Percentiles rank a stretch among this genome's conserved stretches.
Conservation (phyloP, 208 protist species). For the Trypanosoma melophagium region DNA sequence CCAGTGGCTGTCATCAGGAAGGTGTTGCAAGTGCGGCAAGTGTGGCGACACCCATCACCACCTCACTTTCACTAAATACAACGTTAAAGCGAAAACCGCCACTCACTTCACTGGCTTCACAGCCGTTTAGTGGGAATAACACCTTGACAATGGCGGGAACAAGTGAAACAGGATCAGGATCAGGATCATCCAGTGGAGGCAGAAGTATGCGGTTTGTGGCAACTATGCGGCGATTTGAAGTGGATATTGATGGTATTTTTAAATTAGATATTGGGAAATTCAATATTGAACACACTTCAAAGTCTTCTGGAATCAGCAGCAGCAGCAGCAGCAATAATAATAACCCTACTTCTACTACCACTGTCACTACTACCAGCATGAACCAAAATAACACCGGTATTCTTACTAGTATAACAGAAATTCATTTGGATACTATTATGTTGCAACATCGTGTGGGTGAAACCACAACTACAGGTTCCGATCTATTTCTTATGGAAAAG, state of each 20-base stretch:
- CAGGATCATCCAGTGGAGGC: neutral
- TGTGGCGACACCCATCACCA: conserved; percentile 1
- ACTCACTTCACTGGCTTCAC: neutral
- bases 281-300: neutral
- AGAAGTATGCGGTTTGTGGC: conserved; percentile 10
- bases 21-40: neutral
- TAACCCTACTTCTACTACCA: too few relatives aligned
- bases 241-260: conserved; percentile 24
- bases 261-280: conserved; percentile 8
- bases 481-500: conserved; percentile 18
- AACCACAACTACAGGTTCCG: neutral
- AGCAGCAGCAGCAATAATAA: too few relatives aligned
- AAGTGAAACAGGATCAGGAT: neutral
- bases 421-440: conserved; percentile 4
- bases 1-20: conserved; percentile 12
- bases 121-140: neutral
- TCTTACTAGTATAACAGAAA: neutral
- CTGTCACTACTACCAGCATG: too few relatives aligned
- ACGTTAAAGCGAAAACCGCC: neutral
- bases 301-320: neutral
- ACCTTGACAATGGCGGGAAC: neutral
- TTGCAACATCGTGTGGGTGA: conserved; percentile 8
- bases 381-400: too few relatives aligned
- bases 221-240: conserved; percentile 21
- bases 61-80: neutral